Percentiles rank a stretch among this genome's conserved stretches.
These are phyloP conservation scores for Magnaporthales sp. DNA, from an alignment of 2,329 filamentous ascomycete species.

Conservation along the genomic window DNA sequence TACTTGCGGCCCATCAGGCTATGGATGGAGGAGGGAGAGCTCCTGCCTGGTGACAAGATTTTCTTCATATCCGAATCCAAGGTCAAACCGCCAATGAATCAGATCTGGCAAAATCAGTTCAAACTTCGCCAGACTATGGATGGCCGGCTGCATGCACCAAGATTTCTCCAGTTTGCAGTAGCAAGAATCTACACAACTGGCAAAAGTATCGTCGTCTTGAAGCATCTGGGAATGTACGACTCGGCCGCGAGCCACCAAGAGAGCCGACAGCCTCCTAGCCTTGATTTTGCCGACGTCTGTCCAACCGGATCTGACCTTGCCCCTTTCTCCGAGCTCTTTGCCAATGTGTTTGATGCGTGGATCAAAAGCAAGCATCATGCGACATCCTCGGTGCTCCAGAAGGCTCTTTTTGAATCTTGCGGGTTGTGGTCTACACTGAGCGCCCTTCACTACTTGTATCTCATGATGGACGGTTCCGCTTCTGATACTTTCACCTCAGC, in stretches of 20 bases:
- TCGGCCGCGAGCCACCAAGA: constrained; percentile 22
- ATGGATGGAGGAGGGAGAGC: constrained; percentile 77
- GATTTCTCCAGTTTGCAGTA: constrained; percentile 62
- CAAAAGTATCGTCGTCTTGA: constrained; percentile 81
- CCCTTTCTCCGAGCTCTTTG: constrained; percentile 70
- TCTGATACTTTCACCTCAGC: constrained; percentile 57
- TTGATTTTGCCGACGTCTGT: constrained; percentile 52
- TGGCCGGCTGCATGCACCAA: constrained; percentile 58
- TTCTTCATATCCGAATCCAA: constrained; percentile 66
- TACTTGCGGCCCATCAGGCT: constrained; percentile 71
- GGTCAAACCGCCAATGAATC: constrained; percentile 47
- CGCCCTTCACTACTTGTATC: constrained; percentile 63
- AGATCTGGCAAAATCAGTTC: constrained; percentile 72
- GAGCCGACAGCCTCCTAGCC: constrained; percentile 27
- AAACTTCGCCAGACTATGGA: constrained; percentile 52
- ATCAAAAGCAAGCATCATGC: constrained; percentile 66
- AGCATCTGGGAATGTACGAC: constrained; percentile 52
- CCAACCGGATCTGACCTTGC: constrained; percentile 37
- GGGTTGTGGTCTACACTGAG: constrained; percentile 57
- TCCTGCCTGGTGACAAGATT: constrained; percentile 54
- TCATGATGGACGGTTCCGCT: constrained; percentile 65
- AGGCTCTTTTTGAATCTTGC: constrained; percentile 59
- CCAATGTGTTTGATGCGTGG: constrained; percentile 63
- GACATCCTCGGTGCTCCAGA: constrained; percentile 57
- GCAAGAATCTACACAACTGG: constrained; percentile 75